Base-by-base conservation (phyloP, 225 moss, liverwort and hornwort genomes). In the Pseudoscleropodium purum region DNA sequence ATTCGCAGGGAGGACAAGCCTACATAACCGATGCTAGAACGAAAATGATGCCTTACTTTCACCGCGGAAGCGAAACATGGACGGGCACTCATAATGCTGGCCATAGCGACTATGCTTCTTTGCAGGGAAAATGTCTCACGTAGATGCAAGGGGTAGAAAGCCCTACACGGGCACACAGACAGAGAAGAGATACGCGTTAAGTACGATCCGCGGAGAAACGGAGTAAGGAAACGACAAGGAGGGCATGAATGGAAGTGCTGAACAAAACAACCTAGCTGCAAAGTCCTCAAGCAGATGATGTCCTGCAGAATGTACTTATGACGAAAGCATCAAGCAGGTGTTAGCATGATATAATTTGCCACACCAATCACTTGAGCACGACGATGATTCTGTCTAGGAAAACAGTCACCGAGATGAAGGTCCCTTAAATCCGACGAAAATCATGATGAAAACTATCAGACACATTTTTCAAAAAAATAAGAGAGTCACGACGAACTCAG, bases 91-190 rank as follows among this genome's bases (percentile, higher is more conserved):
- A 92, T 75, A 51, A 87, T 84, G 86, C 75, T 80, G 86, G 86
- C 85, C 93, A 93, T 94, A 72, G 83, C 87, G 77, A 74, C 83
- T 82, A 85, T 67, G 19, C 83, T 82, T 86, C 79, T 89, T 68
- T 62, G 92, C 76, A 88, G 17, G n/a, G 65, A 36, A 59, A 81
- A 88, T 67, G 63, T 69, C 73, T 89, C 85, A 81, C 84, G 70
- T 82, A 90, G 41, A 83, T 47, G 76, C 36, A 88, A 87, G 78
- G 66, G 36, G 57, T 62, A 86, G 27, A 67, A 49, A 82, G 77
- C 77, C 86, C 87, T 92, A 91, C 79, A 90, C 43, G 60, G 77
- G 73, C 82, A 86, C 83, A 91, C 75, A 89, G 63, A 82, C 67
- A 75, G 76, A 84, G 84, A 84, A 84, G 54, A 75, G 41, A 33